These are phyloP conservation scores for Ceratocystis alfenasii DNA, from an alignment of 2,329 filamentous ascomycete species.

Conservation along the genomic window DNA sequence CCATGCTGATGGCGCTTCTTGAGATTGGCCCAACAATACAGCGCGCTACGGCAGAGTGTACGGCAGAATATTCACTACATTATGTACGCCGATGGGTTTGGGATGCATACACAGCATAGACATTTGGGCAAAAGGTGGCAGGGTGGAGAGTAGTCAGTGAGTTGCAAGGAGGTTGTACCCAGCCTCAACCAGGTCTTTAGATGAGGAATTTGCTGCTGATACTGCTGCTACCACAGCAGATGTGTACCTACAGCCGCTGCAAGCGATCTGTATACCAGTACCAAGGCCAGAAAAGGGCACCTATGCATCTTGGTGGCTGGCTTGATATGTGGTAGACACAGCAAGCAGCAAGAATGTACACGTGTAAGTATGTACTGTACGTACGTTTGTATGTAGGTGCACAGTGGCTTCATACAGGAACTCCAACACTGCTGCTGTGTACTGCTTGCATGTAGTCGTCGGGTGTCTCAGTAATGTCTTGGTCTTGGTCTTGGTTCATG, in stretches of 20 bases:
- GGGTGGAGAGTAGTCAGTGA: neutral
- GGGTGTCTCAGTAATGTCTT: too few relatives aligned
- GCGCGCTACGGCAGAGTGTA: too few relatives aligned
- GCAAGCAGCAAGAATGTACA: neutral
- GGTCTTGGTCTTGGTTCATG: too few relatives aligned
- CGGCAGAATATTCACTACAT: neutral
- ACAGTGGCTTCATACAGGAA: neutral
- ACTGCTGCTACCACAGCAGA: neutral
- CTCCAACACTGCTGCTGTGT: neutral
- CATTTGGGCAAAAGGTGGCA: too few relatives aligned
- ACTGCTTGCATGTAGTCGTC: too few relatives aligned
- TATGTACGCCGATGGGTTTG: neutral
- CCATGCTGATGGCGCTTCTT: neutral
- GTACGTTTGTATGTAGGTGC: neutral
- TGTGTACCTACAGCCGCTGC: constrained; percentile 4
- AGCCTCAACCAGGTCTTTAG: neutral
- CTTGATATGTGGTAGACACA: too few relatives aligned
- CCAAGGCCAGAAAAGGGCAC: too few relatives aligned
- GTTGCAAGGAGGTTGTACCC: neutral
- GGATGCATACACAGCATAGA: neutral
- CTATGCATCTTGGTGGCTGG: too few relatives aligned
- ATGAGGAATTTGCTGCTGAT: neutral
- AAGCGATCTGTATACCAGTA: neutral
- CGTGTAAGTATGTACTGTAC: neutral
- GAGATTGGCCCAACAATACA: neutral